Conservation (phyloP, 345 rosid genomes). For the Zanthoxylum bungeanum region DNA sequence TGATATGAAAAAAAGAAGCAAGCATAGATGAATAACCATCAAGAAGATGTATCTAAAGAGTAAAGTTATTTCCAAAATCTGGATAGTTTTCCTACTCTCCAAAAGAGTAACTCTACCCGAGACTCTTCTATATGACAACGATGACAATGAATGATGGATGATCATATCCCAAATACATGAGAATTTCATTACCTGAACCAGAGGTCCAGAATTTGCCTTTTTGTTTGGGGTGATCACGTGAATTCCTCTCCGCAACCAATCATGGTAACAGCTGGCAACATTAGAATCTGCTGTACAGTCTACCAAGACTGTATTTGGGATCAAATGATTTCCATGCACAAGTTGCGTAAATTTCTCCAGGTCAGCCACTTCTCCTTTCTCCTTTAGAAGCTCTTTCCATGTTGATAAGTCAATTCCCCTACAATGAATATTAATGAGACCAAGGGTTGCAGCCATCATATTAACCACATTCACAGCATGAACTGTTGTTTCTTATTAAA, state of each 20-base stretch:
- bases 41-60: background rate
- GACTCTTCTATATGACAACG: background rate
- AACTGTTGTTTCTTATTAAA: background rate
- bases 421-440: slow-evolving; percentile 19
- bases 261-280: slow-evolving; percentile 70
- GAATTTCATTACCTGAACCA: slow-evolving; percentile 60
- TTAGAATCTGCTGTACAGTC: slow-evolving; percentile 96
- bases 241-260: slow-evolving; percentile 91
- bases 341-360: slow-evolving; percentile 73
- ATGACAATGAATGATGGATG: background rate
- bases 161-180: background rate
- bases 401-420: slow-evolving; percentile 82
- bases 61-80: background rate
- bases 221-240: slow-evolving; percentile 97
- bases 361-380: slow-evolving; percentile 70
- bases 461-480: background rate
- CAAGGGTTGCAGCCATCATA: background rate
- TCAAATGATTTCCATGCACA: slow-evolving; percentile 85
- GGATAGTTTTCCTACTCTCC: too few species aligned
- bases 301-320: slow-evolving; percentile 93
- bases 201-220: slow-evolving; percentile 99
- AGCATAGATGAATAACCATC: background rate
- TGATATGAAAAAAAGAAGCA: background rate
- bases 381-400: slow-evolving; percentile 76
- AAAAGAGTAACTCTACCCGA: background rate